A percentile compares a stretch with the other conserved stretches of the same genome.
phyloP scores from a whole-genome alignment of 306 rosid species.

The Lathyrus aphaca region DNA sequence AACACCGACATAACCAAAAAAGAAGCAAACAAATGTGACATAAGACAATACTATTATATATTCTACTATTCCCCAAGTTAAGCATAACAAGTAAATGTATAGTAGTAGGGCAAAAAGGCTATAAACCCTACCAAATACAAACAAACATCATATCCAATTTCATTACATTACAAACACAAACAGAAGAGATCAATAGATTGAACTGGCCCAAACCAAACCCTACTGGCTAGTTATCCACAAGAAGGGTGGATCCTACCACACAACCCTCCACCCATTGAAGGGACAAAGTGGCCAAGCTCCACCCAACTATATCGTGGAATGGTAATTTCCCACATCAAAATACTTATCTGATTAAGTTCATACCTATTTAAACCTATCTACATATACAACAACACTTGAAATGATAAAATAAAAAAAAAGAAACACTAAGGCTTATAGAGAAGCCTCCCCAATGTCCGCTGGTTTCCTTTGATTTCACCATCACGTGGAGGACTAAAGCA shows the following conservation, averaged over 20 bases:
- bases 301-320: conserved; percentile 42
- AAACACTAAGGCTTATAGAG: neutral
- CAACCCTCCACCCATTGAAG: neutral
- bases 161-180: neutral
- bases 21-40: conserved; percentile 21
- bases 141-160: neutral
- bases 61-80: neutral
- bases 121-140: neutral
- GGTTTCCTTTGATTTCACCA: conserved; percentile 38
- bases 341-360: neutral
- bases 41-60: conserved; percentile 8
- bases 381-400: neutral
- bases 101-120: neutral
- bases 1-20: conserved; percentile 11
- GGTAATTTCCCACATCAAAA: neutral
- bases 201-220: neutral
- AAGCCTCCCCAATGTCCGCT: conserved; percentile 36
- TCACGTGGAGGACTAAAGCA: conserved; percentile 59
- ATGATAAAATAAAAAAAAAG: neutral
- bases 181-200: neutral
- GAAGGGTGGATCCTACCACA: conserved; percentile 75
- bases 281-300: conserved; percentile 66
- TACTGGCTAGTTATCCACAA: neutral
- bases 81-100: neutral
- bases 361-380: neutral